Base-by-base conservation (phyloP, 495 filamentous ascomycete species). In the Apiosordaria backusii region DNA sequence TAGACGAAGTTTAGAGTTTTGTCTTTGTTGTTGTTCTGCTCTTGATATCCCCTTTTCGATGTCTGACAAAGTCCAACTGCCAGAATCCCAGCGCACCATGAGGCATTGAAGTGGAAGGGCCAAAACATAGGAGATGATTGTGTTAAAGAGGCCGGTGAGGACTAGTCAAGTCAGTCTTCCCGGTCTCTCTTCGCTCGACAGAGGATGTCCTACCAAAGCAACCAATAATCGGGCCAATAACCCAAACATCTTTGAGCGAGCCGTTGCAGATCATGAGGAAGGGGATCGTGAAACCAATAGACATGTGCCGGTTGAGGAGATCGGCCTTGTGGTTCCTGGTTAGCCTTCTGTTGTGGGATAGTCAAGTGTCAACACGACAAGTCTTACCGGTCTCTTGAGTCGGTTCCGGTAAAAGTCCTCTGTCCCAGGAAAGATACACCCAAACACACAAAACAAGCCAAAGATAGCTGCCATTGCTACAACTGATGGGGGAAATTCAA, bases 271-370 rank as follows among this genome's bases (percentile, higher is more conserved):
- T 75, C 78, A 81, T 77, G 57, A 81, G 70, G 26, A 83, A 79
- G 2, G 78, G 79, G 1, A 81, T 74, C 29, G 78, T 80, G 54
- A 83, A 83, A 1, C 80, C 80, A 45, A 82, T 73, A 1, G 79
- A 80, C 80, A 83, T 83, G 67, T 83, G 80, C 7, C 80, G 76
- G 61, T 81, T 81, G 53, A 83, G 60, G 13, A 83, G 75, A 53
- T 80, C 76, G 16, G 75, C 74, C 66, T 77, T 58, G 24, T 50
- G 3, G 19, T 58, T 4, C 9, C 22, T 26, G 1, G 63, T 68
- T 45, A 61, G 54, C 50, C 5, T 18, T 55, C 23, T 22, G 45
- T 6, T 50, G 13, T 26, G 52, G 35, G 2, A 45, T 6, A 21
- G 1, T 19, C 13, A 9, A 22, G 3, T 57, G 13, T n/a, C 19